Conservation (phyloP, 1,139 yeast species). For the Kurtzmaniella quercitrusa region DNA sequence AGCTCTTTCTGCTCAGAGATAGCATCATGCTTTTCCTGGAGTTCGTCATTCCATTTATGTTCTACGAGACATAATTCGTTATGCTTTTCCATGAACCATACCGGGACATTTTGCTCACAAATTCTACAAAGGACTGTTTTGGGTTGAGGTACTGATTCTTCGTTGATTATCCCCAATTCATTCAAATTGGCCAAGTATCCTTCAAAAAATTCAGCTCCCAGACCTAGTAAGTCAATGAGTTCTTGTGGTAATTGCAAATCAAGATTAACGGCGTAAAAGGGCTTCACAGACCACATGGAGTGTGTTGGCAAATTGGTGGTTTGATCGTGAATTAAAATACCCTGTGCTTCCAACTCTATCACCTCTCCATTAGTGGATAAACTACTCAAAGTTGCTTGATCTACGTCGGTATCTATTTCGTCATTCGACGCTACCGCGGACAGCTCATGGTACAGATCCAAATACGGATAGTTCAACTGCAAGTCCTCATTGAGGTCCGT, state of each 20-base stretch:
- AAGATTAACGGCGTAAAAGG: slow-evolving; percentile 60
- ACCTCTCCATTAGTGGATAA: slow-evolving; percentile 55
- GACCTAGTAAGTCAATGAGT: slow-evolving; percentile 71
- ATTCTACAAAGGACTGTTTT: slow-evolving; percentile 80
- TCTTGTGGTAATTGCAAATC: slow-evolving; percentile 64
- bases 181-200: slow-evolving; percentile 64
- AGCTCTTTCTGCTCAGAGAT: slow-evolving; percentile 67
- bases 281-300: slow-evolving; percentile 91
- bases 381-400: slow-evolving; percentile 13
- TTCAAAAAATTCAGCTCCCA: slow-evolving; percentile 83
- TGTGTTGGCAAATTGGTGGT: slow-evolving; percentile 63
- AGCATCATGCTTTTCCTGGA: slow-evolving; percentile 75
- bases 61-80: slow-evolving; percentile 84
- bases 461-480: slow-evolving; percentile 3
- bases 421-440: slow-evolving; percentile 3
- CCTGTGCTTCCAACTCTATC: slow-evolving; percentile 88
- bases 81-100: slow-evolving; percentile 95
- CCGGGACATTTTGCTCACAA: slow-evolving; percentile 87
- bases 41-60: slow-evolving; percentile 74
- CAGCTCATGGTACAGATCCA: slow-evolving; percentile 11
- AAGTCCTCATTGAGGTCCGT: slow-evolving; percentile 3
- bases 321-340: slow-evolving; percentile 77
- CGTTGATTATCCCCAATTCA: slow-evolving; percentile 58
- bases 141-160: slow-evolving; percentile 67
- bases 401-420: slow-evolving; percentile 10